These are phyloP conservation scores for Cladosporium sp. DNA, from an alignment of 2,329 filamentous ascomycete genomes.

Conservation along the genomic window DNA sequence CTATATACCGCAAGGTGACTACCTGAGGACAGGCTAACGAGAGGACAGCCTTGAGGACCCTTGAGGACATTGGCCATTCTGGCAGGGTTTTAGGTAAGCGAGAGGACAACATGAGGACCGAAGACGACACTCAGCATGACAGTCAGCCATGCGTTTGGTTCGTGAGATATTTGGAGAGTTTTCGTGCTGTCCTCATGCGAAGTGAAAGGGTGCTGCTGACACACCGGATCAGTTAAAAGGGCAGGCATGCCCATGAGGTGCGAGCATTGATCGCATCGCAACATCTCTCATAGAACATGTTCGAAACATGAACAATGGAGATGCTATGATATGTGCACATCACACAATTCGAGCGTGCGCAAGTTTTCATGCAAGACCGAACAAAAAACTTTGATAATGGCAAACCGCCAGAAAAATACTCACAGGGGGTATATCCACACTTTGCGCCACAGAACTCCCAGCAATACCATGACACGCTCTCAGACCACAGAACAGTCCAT, in stretches of 20 bases:
- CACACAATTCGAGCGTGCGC: neutral
- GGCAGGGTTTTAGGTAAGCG: neutral
- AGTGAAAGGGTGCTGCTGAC: conserved; percentile 1
- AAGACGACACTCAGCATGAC: neutral
- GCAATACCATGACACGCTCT: neutral
- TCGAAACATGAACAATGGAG: neutral
- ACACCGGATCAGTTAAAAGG: neutral
- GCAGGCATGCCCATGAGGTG: neutral
- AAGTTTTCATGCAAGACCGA: neutral
- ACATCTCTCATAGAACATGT: neutral
- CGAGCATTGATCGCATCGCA: neutral
- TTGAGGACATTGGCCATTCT: neutral
- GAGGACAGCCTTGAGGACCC: neutral
- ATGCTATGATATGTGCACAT: neutral
- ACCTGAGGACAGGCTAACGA: neutral
- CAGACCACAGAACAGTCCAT: neutral
- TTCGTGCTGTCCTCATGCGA: neutral
- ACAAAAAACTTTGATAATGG: neutral
- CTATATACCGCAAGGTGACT: neutral
- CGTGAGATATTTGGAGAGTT: neutral
- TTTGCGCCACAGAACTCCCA: conserved; percentile 10
- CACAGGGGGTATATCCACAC: conserved; percentile 17
- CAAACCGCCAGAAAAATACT: conserved; percentile 14
- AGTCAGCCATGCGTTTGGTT: neutral
- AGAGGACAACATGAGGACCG: neutral